Evolutionary conservation across 176 grass and related monocot genomes (phyloP), one percentile per base, ranked within the genome.

Genomic region (Elaeis guineensis): DNA sequence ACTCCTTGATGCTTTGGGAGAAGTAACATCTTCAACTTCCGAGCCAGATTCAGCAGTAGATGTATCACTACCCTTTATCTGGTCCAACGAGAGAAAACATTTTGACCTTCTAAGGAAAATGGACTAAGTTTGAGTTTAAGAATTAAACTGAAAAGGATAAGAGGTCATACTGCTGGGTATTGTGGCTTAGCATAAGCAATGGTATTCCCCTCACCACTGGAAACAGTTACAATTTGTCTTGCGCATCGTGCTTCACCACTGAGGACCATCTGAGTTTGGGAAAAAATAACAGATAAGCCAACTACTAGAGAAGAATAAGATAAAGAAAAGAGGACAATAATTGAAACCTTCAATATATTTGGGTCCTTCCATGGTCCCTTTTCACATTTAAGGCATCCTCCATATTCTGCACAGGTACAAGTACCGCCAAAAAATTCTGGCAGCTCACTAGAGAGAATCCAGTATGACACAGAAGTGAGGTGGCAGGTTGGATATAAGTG

Each of bases 131-230:
- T 8, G 6, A 15, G 17, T 44, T 12, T 9, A 18, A 11, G 63
- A 19, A 17, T 44, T 17, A 25, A 24, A 53, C 25, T 16, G 51
- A 65, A 53, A 52, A 6, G 51, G 51, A 65, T 52, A 15, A 65
- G 15, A 25, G 17, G 16, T 23, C 63, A 52, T 49, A 65, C 63
- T 25, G 49, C 17, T 65, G 48, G 62, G 35, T 65, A 52, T 0
- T 18, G 49, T 51, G 62, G 62, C 48, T 51, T 65, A 65, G 62
- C 62, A 52, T 65, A 65, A 65, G 48, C 62, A 65, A 65, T 65
- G 12, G 52, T 65, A 21, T 65, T 65, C 25, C 48, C 19, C 6
- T 65, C 62, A 52, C 62, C 62, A 52, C 52, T 65, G 6, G 49
- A 65, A 50, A 65, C 49, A 12, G 62, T 18, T 9, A 65, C 62